Percentiles rank a stretch among this genome's conserved stretches.
Conservation (phyloP, 306 rosid species). For the Begonia peltatifolia region DNA sequence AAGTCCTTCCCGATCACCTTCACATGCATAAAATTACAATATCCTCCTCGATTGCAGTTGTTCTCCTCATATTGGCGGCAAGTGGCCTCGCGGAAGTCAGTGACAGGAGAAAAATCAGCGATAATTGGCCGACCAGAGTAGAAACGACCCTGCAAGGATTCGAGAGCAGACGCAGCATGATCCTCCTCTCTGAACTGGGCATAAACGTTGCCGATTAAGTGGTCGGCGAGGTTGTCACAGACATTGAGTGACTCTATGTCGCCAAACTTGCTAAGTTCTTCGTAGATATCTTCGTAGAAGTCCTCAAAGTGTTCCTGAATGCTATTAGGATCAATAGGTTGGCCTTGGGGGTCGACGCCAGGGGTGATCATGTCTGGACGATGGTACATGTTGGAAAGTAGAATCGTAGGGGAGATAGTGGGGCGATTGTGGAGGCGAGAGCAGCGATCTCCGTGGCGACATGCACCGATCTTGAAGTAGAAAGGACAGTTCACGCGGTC, state of each 20-base stretch:
- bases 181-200: slow-evolving; percentile 31
- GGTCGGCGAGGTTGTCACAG: slow-evolving; percentile 26
- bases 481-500: slow-evolving; percentile 28
- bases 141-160: slow-evolving; percentile 38
- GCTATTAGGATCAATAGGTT: slow-evolving; percentile 18
- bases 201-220: slow-evolving; percentile 27
- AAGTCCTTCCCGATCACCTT: slow-evolving; percentile 52
- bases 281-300: slow-evolving; percentile 15
- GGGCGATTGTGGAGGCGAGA: slow-evolving; percentile 25
- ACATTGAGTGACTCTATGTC: slow-evolving; percentile 23
- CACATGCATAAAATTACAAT: slow-evolving; percentile 32
- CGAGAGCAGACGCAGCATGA: slow-evolving; percentile 33
- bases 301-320: slow-evolving; percentile 26
- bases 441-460: slow-evolving; percentile 28
- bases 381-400: slow-evolving; percentile 24
- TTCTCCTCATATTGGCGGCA: slow-evolving; percentile 31
- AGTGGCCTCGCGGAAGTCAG: slow-evolving; percentile 34
- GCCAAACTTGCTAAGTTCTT: slow-evolving; percentile 20
- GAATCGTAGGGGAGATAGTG: slow-evolving; percentile 19
- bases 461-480: slow-evolving; percentile 31
- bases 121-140: slow-evolving; percentile 38
- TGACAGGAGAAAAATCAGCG: slow-evolving; percentile 29
- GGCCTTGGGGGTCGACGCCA: slow-evolving; percentile 23
- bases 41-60: slow-evolving; percentile 28
- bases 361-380: slow-evolving; percentile 31